Conservation (phyloP, 257 asterid species). For the Nicotiana noctiflora region DNA sequence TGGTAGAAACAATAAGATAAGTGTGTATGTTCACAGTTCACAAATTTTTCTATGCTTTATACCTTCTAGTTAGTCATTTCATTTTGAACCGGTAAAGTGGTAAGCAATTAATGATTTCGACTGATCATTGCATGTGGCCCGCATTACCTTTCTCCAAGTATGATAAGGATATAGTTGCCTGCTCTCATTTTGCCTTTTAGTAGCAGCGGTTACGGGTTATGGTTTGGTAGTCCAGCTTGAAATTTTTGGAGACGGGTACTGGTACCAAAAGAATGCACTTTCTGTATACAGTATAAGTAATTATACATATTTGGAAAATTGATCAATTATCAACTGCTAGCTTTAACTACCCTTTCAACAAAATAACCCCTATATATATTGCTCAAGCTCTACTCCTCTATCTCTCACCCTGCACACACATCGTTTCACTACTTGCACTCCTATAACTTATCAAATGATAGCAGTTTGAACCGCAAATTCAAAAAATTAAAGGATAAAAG, state of each 20-base stretch:
- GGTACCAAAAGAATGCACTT: neutral
- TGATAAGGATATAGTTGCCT: neutral
- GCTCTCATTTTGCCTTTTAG: neutral
- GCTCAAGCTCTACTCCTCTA: neutral
- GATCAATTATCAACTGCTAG: neutral
- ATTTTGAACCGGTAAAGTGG: neutral
- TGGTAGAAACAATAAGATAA: neutral
- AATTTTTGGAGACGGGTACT: neutral
- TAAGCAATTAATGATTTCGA: neutral
- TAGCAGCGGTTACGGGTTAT: neutral
- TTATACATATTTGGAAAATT: neutral
- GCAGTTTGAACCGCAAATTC: neutral
- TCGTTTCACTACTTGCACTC: neutral
- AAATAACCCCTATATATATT: neutral
- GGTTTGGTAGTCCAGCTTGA: neutral
- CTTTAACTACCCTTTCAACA: neutral
- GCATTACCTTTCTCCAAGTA: too few species aligned
- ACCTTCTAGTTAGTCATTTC: neutral
- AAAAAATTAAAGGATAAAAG: neutral
- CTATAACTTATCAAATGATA: neutral
- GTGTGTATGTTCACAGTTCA: neutral
- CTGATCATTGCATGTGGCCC: neutral
- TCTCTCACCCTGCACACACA: neutral
- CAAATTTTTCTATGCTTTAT: neutral
- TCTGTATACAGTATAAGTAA: neutral